Evolutionary conservation across 2,329 filamentous ascomycete genomes (phyloP), one percentile per base, ranked within the genome.

Genomic region (Aulographum hederae): DNA sequence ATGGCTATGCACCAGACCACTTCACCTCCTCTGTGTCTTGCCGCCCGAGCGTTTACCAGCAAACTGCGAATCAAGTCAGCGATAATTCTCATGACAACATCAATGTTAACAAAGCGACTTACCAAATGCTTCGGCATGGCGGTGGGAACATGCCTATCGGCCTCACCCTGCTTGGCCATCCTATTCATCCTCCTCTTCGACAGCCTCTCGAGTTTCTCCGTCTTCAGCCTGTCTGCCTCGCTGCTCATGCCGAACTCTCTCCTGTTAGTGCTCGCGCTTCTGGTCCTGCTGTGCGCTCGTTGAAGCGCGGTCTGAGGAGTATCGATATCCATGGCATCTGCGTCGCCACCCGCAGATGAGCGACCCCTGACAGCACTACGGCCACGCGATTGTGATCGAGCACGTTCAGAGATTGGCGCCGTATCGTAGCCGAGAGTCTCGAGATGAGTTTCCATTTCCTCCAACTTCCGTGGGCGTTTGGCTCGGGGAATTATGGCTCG

Each of bases 171-270:
- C 55, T 85, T 75, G 28, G 89, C 89, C 78, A 91, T 89, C 41
- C 86, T 73, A 65, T 98, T 98, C 84, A 91, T 94, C 71, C 84
- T 86, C 68, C 86, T 84, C 74, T 98, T 91, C 46, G 75, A 68
- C 51, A 98, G 60, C 68, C 93, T 95, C 51, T 73, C 68, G 52
- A 91, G 63, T 47, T 77, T 74, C 56, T 93, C 85, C 23, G 81
- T 84, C 69, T 86, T 91, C 37, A 64, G 67, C 42, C 79, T 69
- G 31, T 68, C 61, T 33, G 52, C 56, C 40, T 72, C 68, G 48
- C 79, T 69, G 36, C 65, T 67, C 26, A 95, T 75, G 59, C 81
- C 82, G 40, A 84, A 80, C 18, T 76, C 73, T 38, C 72, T 67
- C 47, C 81, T 67, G 58, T 82, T 82, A 32, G 64, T 56, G 49